Conservation (phyloP, 805 yeast genomes). For the Lipomyces sp. region DNA sequence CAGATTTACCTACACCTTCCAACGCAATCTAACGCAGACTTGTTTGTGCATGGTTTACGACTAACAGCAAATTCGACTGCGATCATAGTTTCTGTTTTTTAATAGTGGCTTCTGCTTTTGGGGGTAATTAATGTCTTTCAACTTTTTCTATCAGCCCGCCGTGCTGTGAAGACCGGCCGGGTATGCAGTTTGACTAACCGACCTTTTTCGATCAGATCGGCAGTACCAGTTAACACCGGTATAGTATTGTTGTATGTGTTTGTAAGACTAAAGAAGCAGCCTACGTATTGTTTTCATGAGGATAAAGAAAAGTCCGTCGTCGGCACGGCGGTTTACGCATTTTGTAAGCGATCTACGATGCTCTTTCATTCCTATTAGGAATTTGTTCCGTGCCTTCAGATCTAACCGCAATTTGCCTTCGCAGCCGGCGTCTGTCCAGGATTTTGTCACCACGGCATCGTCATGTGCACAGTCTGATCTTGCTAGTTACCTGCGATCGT, state of each 20-base stretch:
- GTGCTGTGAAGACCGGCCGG: no score
- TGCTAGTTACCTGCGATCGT: conserved; percentile 10
- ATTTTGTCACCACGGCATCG: conserved; percentile 17
- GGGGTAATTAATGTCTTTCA: no score
- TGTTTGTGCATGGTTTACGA: no score
- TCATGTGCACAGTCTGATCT: conserved; percentile 19
- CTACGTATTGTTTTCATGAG: conserved; percentile 11
- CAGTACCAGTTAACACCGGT: no score
- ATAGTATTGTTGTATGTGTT: not conserved
- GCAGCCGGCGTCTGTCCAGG: conserved; percentile 24
- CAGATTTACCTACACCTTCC: no score
- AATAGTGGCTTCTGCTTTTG: no score
- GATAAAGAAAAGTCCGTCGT: conserved; percentile 23
- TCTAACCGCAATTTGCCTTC: not conserved
- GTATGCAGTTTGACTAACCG: no score
- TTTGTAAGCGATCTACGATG: conserved; percentile 13
- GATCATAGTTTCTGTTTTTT: no score
- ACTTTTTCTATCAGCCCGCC: no score
- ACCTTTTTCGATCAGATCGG: no score
- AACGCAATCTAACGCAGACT: no score
- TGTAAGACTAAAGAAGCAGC: not conserved
- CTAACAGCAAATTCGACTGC: no score
- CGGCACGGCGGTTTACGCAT: conserved; percentile 23
- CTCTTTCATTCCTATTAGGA: not conserved
- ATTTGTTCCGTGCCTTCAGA: not conserved